phyloP scores from a whole-genome alignment of 179 eudicot genomes.

The Nepenthes alata region DNA sequence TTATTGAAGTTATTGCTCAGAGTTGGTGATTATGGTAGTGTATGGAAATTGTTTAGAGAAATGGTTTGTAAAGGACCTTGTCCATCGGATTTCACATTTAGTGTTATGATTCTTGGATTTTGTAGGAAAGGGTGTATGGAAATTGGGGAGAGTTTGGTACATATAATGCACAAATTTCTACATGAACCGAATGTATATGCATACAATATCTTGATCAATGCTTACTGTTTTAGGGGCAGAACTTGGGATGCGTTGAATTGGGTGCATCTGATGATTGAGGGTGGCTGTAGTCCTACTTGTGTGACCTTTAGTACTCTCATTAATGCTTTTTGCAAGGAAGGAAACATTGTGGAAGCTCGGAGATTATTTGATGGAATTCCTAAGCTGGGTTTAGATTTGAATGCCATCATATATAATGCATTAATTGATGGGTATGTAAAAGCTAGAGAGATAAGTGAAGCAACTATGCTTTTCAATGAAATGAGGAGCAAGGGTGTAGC shows the following conservation, averaged over 20 bases:
- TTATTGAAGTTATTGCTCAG: conserved; percentile 51
- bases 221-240: conserved; percentile 55
- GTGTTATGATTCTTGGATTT: conserved; percentile 60
- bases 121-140: conserved; percentile 48
- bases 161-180: conserved; percentile 50
- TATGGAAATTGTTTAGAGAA: conserved; percentile 78
- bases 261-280: conserved; percentile 52
- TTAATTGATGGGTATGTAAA: conserved; percentile 78
- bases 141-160: conserved; percentile 56
- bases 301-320: conserved; percentile 45
- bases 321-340: conserved; percentile 66
- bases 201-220: conserved; percentile 69
- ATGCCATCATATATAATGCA: conserved; percentile 42
- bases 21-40: conserved; percentile 67
- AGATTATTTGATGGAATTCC: conserved; percentile 39
- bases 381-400: conserved; percentile 40
- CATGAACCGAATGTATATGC: conserved; percentile 55
- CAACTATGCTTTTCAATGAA: conserved; percentile 52
- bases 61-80: conserved; percentile 59
- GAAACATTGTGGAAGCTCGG: conserved; percentile 64
- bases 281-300: conserved; percentile 44
- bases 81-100: conserved; percentile 40
- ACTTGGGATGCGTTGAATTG: conserved; percentile 41
- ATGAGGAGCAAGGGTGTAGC: conserved; percentile 51
- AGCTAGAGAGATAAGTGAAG: conserved; percentile 53